These are phyloP conservation scores for Acer yangbiense DNA, from an alignment of 345 rosid species.

Conservation along the genomic window DNA sequence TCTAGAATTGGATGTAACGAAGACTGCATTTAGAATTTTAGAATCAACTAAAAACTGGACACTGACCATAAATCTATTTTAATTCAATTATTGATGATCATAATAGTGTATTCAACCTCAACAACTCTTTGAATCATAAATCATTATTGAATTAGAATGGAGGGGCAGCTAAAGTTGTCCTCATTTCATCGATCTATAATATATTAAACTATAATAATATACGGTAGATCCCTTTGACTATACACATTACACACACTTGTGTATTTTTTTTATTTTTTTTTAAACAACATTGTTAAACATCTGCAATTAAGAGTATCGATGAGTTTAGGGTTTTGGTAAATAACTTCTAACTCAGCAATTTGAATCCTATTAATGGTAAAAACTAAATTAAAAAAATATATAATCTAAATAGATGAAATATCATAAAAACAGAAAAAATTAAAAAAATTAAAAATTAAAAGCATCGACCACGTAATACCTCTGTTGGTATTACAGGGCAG, in stretches of 20 bases:
- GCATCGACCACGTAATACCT: too few species aligned
- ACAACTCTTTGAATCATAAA: background rate
- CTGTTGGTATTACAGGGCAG: too few species aligned
- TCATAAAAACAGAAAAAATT: too few species aligned
- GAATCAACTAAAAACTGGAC: background rate
- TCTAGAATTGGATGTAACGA: too few species aligned
- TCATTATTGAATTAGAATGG: background rate
- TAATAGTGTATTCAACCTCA: background rate
- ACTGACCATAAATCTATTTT: background rate
- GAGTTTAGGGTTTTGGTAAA: fast-evolving
- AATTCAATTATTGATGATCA: background rate
- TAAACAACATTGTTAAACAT: too few species aligned
- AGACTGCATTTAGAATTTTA: background rate
- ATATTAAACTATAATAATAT: too few species aligned
- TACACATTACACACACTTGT: background rate
- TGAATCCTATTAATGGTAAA: too few species aligned
- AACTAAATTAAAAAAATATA: too few species aligned
- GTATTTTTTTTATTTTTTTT: too few species aligned
- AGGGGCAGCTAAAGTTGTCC: background rate
- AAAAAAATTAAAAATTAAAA: too few species aligned
- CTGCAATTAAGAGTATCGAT: too few species aligned
- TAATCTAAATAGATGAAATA: too few species aligned
- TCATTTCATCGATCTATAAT: background rate
- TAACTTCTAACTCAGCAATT: fast-evolving
- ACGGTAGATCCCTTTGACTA: background rate